Base-by-base conservation (phyloP, 192 early-diverging fungal genomes). In the Haplosporangium gracile region DNA sequence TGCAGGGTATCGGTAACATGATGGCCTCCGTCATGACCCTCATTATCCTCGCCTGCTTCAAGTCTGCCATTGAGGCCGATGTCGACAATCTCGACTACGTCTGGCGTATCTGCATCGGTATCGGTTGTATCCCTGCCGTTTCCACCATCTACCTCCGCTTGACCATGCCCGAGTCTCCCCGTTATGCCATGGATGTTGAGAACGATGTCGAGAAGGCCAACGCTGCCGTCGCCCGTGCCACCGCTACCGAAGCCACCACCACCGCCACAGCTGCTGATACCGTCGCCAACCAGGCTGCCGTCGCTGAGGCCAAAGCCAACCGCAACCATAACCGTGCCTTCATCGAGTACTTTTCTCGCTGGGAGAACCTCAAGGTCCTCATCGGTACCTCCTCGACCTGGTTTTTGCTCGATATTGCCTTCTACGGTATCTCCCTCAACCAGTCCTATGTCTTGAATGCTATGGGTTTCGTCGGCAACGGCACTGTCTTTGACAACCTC, bases 1-100 rank as follows among this genome's bases (percentile, higher is more conserved):
- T 96, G 95, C 97, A 98, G 87, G 96, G 97, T 51, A 92, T 97
- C 78, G 97, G 97, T 68, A 96, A 95, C 78, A 89, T 97, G 22
- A 51, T 93, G 57, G 96, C 96, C 43, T 91, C 95, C 1, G 85
- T 97, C 40, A 92, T 97, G 40, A 91, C 93, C 20, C 79, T 96
- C 39, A 89, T 94, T 39, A 85, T 94, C 72, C 89, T 97, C 3
- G 90, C 93, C 18, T 90, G 83, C 80, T 96, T 96, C 91, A 94
- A 95, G 87, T 49, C 80, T 79, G 71, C 85, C 79, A 94, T 98
- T 78, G 82, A 91, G 51, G 75, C 43, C 20, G 93, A 97, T 80
- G 79, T 91, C 10, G 79, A 90, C 34, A 89, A 93, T 80, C 90
- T 98, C 63, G 97, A 98, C 84, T 93, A 93, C 70, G 96, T 96